These are phyloP conservation scores for Podosphaera xanthii DNA, from an alignment of 2,329 filamentous ascomycete genomes.

Conservation along the genomic window DNA sequence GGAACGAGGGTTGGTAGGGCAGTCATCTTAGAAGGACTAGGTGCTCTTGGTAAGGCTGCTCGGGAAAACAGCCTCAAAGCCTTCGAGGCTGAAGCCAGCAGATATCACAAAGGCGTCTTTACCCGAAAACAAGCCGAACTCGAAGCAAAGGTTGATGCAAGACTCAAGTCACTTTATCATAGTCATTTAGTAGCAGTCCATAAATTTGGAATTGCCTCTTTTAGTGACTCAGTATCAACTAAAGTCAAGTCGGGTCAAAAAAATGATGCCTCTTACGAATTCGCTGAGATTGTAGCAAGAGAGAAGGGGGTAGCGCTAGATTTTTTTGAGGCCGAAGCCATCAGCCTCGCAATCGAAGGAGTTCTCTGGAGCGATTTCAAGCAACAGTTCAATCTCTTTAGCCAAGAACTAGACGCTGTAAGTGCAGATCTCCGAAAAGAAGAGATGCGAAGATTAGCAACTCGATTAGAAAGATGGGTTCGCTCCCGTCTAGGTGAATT, in stretches of 20 bases:
- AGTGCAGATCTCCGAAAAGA: slow-evolving; percentile 71
- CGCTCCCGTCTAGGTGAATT: slow-evolving; percentile 69
- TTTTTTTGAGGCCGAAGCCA: slow-evolving; percentile 54
- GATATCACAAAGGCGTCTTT: slow-evolving; percentile 95
- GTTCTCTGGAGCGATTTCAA: slow-evolving; percentile 73
- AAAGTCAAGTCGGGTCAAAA: slow-evolving; percentile 87
- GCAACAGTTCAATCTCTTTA: slow-evolving; percentile 56
- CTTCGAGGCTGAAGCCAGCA: slow-evolving; percentile 78
- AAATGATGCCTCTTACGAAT: slow-evolving; percentile 76
- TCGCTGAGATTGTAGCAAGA: slow-evolving; percentile 71
- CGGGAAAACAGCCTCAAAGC: slow-evolving; percentile 51
- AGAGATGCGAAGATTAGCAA: slow-evolving; percentile 84
- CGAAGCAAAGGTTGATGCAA: slow-evolving; percentile 65
- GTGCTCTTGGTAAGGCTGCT: slow-evolving; percentile 46
- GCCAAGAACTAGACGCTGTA: slow-evolving; percentile 78
- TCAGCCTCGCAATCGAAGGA: slow-evolving; percentile 52
- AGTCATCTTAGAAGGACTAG: slow-evolving; percentile 51
- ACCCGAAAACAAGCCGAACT: slow-evolving; percentile 66
- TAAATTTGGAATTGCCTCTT: slow-evolving; percentile 63
- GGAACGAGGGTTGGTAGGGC: slow-evolving; percentile 49
- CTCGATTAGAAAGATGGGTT: slow-evolving; percentile 82
- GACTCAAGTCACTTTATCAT: slow-evolving; percentile 69
- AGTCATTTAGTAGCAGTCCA: slow-evolving; percentile 77
- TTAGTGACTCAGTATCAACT: slow-evolving; percentile 66
- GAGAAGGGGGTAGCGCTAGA: slow-evolving; percentile 59